Evolutionary conservation across 139 green algal genomes (phyloP).

Genomic region (Mychonastes homosphaera): DNA sequence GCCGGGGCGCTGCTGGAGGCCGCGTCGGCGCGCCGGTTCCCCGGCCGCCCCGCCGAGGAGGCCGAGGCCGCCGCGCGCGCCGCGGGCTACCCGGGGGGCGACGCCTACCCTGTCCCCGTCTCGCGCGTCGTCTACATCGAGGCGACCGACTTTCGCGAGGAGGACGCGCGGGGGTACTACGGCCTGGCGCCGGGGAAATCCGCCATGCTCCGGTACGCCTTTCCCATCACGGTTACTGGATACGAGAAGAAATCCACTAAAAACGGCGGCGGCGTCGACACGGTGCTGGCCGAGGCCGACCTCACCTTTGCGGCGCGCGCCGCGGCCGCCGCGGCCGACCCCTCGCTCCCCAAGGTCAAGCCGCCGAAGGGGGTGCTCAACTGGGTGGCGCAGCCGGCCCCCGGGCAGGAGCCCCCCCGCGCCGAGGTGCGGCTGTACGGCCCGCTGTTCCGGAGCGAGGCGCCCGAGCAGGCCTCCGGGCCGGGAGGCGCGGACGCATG

Average conservation of each 20-base stretch:
- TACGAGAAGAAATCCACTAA: no score
- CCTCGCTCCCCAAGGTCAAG: constrained; percentile 41
- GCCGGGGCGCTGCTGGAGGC: constrained; percentile 43
- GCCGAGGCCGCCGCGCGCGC: not conserved
- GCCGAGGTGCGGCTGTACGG: constrained; percentile 69
- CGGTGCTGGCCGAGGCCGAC: constrained; percentile 48
- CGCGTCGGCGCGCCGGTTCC: constrained; percentile 55
- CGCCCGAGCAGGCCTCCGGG: no score
- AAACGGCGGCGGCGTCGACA: constrained; percentile 32
- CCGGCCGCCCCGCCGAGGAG: constrained; percentile 40
- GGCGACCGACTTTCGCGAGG: constrained; percentile 78
- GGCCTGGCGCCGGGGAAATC: constrained; percentile 88
- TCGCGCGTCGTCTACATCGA: constrained; percentile 90
- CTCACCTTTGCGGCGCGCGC: constrained; percentile 17
- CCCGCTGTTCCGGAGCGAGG: constrained; percentile 73
- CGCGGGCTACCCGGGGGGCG: constrained; percentile 9
- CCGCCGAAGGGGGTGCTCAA: constrained; percentile 93
- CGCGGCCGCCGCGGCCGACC: constrained; percentile 4
- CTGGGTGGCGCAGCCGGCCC: constrained; percentile 77
- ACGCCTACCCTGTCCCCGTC: constrained; percentile 53
- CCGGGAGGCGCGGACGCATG: constrained; percentile 58
- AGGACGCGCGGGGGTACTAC: constrained; percentile 87
- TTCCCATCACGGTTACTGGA: constrained; percentile 68
- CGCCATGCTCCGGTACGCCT: constrained; percentile 90
- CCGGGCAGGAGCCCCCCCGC: constrained; percentile 44